These are phyloP conservation scores for Epichloe elymi DNA, from an alignment of 2,329 filamentous ascomycete genomes.

Conservation along the genomic window DNA sequence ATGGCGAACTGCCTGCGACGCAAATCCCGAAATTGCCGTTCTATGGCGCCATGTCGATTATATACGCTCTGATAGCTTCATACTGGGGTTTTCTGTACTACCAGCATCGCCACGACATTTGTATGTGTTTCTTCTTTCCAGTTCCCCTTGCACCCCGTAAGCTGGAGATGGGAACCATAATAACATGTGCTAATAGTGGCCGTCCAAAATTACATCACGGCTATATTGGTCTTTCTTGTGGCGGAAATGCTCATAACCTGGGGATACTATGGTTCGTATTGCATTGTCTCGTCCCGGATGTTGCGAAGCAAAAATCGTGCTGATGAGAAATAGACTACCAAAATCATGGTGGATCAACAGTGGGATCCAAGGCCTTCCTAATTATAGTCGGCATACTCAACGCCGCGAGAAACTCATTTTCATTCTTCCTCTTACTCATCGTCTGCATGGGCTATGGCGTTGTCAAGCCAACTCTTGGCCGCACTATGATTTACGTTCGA, in stretches of 20 bases:
- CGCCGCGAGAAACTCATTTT: constrained; percentile 90
- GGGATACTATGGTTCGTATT: constrained; percentile 75
- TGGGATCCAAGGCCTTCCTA: constrained; percentile 73
- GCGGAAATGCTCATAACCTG: constrained; percentile 97
- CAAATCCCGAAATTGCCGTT: constrained; percentile 97
- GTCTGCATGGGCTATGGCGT: constrained; percentile 99
- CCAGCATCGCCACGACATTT: constrained; percentile 83
- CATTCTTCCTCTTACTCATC: constrained; percentile 93
- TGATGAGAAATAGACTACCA: constrained; percentile 58
- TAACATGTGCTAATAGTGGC: constrained; percentile 43
- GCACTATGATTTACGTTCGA: constrained; percentile 88
- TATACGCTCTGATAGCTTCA: constrained; percentile 75
- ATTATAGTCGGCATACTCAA: constrained; percentile 88
- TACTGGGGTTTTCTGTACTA: constrained; percentile 93
- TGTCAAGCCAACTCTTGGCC: constrained; percentile 82
- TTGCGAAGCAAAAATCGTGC: constrained; percentile 7
- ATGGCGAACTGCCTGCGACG: constrained; percentile 85
- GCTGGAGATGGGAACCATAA: constrained; percentile 4
- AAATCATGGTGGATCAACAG: constrained; percentile 76
- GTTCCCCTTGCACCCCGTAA: neutral
- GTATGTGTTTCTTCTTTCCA: constrained; percentile 31
- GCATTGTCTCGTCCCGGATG: neutral
- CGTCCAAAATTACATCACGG: constrained; percentile 98
- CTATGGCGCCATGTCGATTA: constrained; percentile 85
- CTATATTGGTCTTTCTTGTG: constrained; percentile 86